Evolutionary conservation across 257 asterid species (phyloP).

Genomic region (Cruciata laevipes): DNA sequence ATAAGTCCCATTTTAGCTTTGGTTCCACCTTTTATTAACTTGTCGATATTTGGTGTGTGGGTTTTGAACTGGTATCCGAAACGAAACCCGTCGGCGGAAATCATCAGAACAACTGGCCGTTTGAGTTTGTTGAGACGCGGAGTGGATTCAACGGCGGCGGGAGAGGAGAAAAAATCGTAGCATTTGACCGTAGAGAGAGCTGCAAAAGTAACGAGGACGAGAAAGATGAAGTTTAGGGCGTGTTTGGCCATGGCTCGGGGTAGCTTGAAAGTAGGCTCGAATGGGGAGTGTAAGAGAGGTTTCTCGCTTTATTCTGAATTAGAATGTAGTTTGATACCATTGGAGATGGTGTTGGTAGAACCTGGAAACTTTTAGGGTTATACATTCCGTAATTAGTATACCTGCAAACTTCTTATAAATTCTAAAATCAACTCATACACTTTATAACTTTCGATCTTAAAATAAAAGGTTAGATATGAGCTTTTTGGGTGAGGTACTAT

Average conservation of each 20-base stretch:
- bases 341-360: no score
- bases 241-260: background rate
- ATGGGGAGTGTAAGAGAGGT: no score
- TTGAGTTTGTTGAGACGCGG: slow-evolving; percentile 41
- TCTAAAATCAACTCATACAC: no score
- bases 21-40: slow-evolving; percentile 51
- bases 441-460: no score
- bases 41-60: slow-evolving; percentile 38
- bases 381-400: no score
- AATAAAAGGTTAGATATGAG: no score
- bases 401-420: no score
- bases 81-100: slow-evolving; percentile 64
- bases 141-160: slow-evolving; percentile 21
- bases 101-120: slow-evolving; percentile 45
- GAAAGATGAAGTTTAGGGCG: background rate
- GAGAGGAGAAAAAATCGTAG: background rate
- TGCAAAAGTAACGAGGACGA: background rate
- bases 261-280: no score
- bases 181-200: background rate
- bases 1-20: slow-evolving; percentile 51
- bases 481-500: no score
- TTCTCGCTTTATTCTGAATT: no score
- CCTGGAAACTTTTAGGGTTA: no score
- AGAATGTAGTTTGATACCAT: no score
- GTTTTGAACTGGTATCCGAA: slow-evolving; percentile 68